Conservation (phyloP, 495 filamentous ascomycete genomes). For the Tuber indicum region DNA sequence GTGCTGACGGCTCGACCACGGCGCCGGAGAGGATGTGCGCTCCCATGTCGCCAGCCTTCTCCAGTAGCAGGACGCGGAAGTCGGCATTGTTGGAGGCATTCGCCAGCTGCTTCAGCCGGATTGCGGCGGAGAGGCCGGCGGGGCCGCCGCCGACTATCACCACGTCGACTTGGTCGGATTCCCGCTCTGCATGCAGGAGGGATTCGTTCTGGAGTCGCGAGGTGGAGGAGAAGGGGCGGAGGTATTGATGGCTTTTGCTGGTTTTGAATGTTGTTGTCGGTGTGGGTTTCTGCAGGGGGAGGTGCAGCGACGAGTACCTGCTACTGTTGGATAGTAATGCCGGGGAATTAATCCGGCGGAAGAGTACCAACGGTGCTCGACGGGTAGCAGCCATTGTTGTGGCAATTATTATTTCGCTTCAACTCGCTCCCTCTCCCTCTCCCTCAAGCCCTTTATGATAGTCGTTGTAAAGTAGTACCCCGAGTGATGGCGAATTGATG, state of each 20-base stretch:
- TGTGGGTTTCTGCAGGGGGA: conserved; percentile 12
- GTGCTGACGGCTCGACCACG: conserved; percentile 80
- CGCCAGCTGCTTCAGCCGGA: conserved; percentile 89
- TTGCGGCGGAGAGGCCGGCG: conserved; percentile 85
- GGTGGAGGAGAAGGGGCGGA: conserved; percentile 25
- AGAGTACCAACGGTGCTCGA: conserved; percentile 25
- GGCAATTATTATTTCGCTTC: background rate
- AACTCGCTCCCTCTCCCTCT: background rate
- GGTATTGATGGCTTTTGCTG: background rate
- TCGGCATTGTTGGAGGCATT: conserved; percentile 94
- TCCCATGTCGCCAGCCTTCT: conserved; percentile 92
- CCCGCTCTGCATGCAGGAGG: conserved; percentile 48
- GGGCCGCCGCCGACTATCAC: conserved; percentile 94
- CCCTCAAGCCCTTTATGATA: conserved; percentile 1
- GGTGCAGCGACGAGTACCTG: conserved; percentile 7
- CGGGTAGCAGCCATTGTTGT: conserved; percentile 32
- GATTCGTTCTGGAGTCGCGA: conserved; percentile 15
- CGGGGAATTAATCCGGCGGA: conserved; percentile 21
- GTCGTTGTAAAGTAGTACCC: background rate
- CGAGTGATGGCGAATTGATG: background rate
- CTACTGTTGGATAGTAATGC: conserved; percentile 11
- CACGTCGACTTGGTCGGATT: conserved; percentile 89
- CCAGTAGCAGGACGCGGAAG: conserved; percentile 83
- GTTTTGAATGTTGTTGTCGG: background rate
- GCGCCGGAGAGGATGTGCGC: conserved; percentile 95